Base-by-base conservation (phyloP, 2,329 filamentous ascomycete species). In the Hymenoscyphus repandus region DNA sequence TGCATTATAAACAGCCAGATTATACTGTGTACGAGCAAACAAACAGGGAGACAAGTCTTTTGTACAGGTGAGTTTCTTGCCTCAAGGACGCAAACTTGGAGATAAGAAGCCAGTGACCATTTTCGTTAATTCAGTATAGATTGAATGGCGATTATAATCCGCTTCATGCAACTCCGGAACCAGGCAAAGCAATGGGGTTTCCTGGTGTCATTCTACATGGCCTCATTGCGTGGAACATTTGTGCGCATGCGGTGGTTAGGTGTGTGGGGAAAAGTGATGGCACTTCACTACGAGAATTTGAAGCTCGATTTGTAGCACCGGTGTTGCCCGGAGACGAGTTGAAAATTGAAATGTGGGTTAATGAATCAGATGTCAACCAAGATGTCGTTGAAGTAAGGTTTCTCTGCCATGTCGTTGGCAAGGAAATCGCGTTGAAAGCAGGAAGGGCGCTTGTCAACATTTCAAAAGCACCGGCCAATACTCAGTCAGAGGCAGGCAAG, bases 111-210 rank as follows among this genome's bases (percentile, higher is more conserved):
- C 36, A 37, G 58, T 65, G 11, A 4, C 7, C 4, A 7, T 27
- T 27, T 27, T 27, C 22, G 22, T 7, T 27, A 27, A 27, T 27
- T 7, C 22, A 27, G 4, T 27, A 27, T 27, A 64, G 66, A 56
- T 78, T 95, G 47, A 95, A 95, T 62, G 90, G 90, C 58, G 90
- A 95, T 73, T 95, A 95, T 72, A 95, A 95, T 73, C 90, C 90
- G 17, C 81, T 95, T 31, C 90, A 95, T 67, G 88, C 88, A 6
- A 87, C 86, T 22, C 89, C 89, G 12, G 87, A 89, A 70, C 87
- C 88, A 0, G 89, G 88, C 49, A 72, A 79, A 70, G 85, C 88
- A 72, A 93, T 95, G 88, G 89, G 90, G 55, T 95, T 95, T 62
- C 87, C 88, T 15, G 90, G 90, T 27, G 76, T 81, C 62, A 95